Evolutionary conservation across 768 basidiomycete genomes (phyloP).

Genomic region (Suillus occidentalis): DNA sequence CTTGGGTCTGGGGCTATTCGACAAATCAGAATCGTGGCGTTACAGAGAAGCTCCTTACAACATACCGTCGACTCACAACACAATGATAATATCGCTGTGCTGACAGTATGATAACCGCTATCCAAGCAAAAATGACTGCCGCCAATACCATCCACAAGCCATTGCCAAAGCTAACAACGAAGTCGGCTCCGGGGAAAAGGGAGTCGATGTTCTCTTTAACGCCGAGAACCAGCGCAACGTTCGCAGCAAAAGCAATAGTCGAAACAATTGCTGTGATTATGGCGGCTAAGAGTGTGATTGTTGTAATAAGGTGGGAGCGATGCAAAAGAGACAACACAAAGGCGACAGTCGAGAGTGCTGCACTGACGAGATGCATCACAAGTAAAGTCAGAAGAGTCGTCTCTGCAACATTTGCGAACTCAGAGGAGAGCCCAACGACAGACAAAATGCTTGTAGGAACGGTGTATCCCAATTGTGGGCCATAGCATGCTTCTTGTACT

Average conservation of each 20-base stretch:
- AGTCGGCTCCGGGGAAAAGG: constrained; percentile 36
- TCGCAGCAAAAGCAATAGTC: constrained; percentile 57
- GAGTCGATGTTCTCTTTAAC: constrained; percentile 45
- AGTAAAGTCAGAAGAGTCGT: constrained; percentile 55
- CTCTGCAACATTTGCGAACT: constrained; percentile 47
- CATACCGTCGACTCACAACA: constrained; percentile 50
- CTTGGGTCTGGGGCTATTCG: neutral
- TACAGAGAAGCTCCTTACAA: neutral
- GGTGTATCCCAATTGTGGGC: constrained; percentile 68
- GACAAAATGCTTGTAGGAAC: constrained; percentile 49
- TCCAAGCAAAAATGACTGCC: constrained; percentile 56
- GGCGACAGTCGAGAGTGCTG: constrained; percentile 56
- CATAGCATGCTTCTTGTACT: constrained; percentile 49
- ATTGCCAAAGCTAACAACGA: constrained; percentile 60
- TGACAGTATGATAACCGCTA: constrained; percentile 59
- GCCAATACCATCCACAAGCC: constrained; percentile 72
- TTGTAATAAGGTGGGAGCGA: constrained; percentile 52
- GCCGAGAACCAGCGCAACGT: constrained; percentile 59
- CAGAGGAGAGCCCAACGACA: constrained; percentile 43
- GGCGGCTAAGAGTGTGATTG: constrained; percentile 58
- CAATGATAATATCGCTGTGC: constrained; percentile 68
- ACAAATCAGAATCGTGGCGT: neutral
- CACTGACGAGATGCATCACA: constrained; percentile 67
- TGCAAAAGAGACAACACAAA: constrained; percentile 58
- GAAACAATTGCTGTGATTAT: constrained; percentile 56